Conservation (phyloP, 352 stramenopile species). For the Phytophthora europaea region DNA sequence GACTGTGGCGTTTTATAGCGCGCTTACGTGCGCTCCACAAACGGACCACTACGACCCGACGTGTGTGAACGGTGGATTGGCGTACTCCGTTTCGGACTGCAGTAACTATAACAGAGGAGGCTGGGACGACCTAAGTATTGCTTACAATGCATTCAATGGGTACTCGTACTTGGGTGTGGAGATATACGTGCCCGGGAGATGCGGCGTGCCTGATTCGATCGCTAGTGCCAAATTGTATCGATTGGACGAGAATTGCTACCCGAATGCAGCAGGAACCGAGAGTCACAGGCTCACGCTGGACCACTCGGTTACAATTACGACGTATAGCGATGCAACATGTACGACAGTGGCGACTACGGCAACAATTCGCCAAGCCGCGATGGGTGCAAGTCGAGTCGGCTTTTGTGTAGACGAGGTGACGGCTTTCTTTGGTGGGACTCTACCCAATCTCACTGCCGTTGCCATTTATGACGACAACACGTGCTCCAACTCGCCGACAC, state of each 20-base stretch:
- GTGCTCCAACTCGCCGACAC: conserved; percentile 3
- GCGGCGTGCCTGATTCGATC: neutral
- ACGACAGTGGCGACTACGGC: neutral
- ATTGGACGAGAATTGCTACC: conserved; percentile 14
- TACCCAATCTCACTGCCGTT: neutral
- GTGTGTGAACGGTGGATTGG: neutral
- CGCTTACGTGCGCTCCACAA: conserved; percentile 11
- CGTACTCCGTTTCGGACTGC: conserved; percentile 20
- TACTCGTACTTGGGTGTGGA: conserved; percentile 12
- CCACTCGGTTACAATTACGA: conserved; percentile 5
- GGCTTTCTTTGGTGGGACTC: conserved; percentile 3
- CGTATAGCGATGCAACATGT: conserved; percentile 10
- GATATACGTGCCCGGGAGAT: conserved; percentile 1
- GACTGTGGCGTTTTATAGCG: neutral
- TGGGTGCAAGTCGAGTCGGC: neutral
- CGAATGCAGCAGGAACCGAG: conserved; percentile 9
- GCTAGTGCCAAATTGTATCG: conserved; percentile 1
- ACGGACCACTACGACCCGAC: conserved; percentile 7
- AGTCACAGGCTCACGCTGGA: conserved; percentile 14
- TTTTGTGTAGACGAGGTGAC: neutral
- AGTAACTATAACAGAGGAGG: conserved; percentile 1
- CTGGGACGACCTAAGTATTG: conserved; percentile 12
- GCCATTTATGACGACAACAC: conserved; percentile 10
- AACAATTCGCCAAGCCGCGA: neutral
- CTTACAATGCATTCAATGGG: neutral